Percentiles rank a stretch among this genome's conserved stretches.
Evolutionary conservation across 2,329 filamentous ascomycete species (phyloP).

Genomic region (Ceratocystis eucalypticola): DNA sequence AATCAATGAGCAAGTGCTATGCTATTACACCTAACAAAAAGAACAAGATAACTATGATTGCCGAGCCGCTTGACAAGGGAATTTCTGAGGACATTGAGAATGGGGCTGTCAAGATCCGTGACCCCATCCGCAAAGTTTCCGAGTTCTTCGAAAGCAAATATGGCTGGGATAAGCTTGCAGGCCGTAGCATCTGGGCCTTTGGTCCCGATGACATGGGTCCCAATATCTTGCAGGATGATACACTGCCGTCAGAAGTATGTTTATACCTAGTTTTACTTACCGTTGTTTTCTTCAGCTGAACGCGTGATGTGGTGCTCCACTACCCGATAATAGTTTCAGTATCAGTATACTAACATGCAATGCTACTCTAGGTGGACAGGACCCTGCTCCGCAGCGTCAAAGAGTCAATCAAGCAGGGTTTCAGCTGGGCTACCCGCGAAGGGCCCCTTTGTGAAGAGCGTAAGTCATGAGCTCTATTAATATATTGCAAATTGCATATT

Average conservation of each 20-base stretch:
- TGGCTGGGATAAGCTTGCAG: constrained; percentile 89
- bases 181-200: constrained; percentile 95
- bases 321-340: constrained; percentile 9
- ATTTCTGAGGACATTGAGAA: constrained; percentile 91
- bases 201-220: constrained; percentile 88
- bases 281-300: neutral
- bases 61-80: constrained; percentile 86
- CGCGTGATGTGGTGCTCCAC: neutral
- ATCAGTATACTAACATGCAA: constrained; percentile 19
- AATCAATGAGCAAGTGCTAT: constrained; percentile 95
- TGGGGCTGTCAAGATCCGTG: constrained; percentile 78
- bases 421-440: constrained; percentile 91
- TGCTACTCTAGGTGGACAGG: constrained; percentile 60
- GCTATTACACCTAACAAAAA: constrained; percentile 97
- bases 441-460: constrained; percentile 95
- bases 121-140: constrained; percentile 82
- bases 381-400: constrained; percentile 75
- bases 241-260: constrained; percentile 68
- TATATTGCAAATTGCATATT: neutral
- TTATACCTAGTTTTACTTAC: constrained; percentile 8
- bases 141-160: constrained; percentile 97
- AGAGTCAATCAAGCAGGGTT: constrained; percentile 88
- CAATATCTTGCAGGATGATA: constrained; percentile 95
- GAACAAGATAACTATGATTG: constrained; percentile 98
- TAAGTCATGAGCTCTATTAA: constrained; percentile 35